A percentile compares a stretch with the other conserved stretches of the same genome.
Conservation (phyloP, 495 filamentous ascomycete genomes). For the Aspergillus ellipticus region DNA sequence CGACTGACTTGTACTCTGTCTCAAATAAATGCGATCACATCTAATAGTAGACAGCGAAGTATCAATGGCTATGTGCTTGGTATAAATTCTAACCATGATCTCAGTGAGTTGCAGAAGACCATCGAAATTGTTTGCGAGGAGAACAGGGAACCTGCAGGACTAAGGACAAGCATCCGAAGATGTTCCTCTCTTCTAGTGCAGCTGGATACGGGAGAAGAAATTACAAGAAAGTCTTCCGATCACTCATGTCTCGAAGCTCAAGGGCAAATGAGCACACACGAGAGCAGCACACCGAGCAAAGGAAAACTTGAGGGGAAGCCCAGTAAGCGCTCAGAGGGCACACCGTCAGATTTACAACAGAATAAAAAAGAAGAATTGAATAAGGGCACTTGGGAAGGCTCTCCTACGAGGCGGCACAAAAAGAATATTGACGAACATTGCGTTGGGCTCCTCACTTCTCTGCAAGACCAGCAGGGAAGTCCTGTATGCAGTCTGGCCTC, state of each 20-base stretch:
- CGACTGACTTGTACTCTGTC: constrained; percentile 1
- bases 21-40: not conserved
- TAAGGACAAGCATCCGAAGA: not conserved
- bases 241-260: not conserved
- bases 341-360: too few species aligned
- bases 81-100: constrained; percentile 8
- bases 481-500: too few species aligned
- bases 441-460: too few species aligned
- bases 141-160: not conserved
- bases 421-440: too few species aligned
- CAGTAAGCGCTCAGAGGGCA: not conserved
- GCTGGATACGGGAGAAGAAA: constrained; percentile 12
- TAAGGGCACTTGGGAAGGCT: too few species aligned
- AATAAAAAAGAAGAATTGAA: too few species aligned
- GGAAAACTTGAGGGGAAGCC: not conserved
- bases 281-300: not conserved
- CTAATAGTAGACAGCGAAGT: constrained; percentile 7
- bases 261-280: not conserved
- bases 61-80: not conserved
- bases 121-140: not conserved
- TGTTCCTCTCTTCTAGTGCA: constrained; percentile 11
- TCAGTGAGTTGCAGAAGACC: constrained; percentile 2
- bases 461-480: too few species aligned
- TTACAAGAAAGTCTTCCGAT: constrained; percentile 1
- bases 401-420: too few species aligned